Evolutionary conservation across 129 eudicot genomes (phyloP).

Genomic region (Centaurea solstitialis): DNA sequence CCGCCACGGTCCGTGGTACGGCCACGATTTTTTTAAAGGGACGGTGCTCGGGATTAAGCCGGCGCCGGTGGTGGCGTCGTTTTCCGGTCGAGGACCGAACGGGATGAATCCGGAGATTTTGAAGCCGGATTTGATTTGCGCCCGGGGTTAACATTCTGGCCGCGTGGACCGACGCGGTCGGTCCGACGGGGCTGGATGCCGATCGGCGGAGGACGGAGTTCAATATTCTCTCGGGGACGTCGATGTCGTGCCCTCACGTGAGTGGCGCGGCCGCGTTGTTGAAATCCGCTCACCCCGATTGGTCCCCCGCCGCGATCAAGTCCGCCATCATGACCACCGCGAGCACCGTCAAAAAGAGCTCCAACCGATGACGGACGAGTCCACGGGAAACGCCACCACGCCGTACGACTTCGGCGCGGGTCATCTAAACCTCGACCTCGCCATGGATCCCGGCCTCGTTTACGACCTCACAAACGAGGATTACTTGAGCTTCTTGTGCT

Average conservation of each 20-base stretch:
- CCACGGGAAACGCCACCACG: constrained; percentile 67
- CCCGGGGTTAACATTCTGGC: constrained; percentile 91
- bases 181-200: constrained; percentile 79
- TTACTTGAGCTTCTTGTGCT: constrained; percentile 68
- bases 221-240: constrained; percentile 80
- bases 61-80: constrained; percentile 89
- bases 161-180: constrained; percentile 84
- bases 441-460: constrained; percentile 88
- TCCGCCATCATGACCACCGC: constrained; percentile 93
- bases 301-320: constrained; percentile 80
- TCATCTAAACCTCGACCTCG: constrained; percentile 70
- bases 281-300: constrained; percentile 86
- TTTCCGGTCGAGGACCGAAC: constrained; percentile 84
- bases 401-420: constrained; percentile 85
- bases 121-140: constrained; percentile 85
- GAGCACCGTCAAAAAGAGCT: constrained; percentile 50
- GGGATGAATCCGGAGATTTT: constrained; percentile 86
- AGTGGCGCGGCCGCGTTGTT: constrained; percentile 91
- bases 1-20: constrained; percentile 37
- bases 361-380: constrained; percentile 66
- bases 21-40: constrained; percentile 66
- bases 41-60: constrained; percentile 74
- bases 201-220: constrained; percentile 69
- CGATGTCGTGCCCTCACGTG: constrained; percentile 90
- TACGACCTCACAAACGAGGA: constrained; percentile 62